Evolutionary conservation across 2,329 filamentous ascomycete species (phyloP).

Genomic region (Aspergillus fructus): DNA sequence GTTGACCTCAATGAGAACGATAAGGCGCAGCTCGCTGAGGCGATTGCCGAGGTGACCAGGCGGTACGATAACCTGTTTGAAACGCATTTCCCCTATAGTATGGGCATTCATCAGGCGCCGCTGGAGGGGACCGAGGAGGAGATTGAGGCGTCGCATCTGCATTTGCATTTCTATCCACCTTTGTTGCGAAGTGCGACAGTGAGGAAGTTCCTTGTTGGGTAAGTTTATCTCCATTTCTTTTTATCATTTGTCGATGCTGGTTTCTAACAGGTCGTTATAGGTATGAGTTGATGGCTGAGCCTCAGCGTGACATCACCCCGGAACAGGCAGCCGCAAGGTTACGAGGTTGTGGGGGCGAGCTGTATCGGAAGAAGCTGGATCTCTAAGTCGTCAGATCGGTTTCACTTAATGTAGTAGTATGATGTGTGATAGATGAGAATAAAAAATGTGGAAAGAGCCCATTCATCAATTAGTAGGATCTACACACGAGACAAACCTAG

Average conservation of each 20-base stretch:
- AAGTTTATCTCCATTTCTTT: slow-evolving; percentile 22
- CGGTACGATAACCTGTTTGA: slow-evolving; percentile 97
- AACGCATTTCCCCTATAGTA: slow-evolving; percentile 95
- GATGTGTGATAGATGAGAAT: neutral
- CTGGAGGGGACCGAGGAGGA: slow-evolving; percentile 79
- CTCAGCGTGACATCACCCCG: slow-evolving; percentile 96
- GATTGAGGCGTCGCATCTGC: slow-evolving; percentile 83
- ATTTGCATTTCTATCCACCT: slow-evolving; percentile 97
- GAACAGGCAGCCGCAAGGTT: slow-evolving; percentile 86
- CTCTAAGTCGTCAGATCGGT: neutral
- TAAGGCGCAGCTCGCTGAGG: slow-evolving; percentile 72
- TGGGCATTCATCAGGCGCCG: slow-evolving; percentile 93
- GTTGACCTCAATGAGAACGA: slow-evolving; percentile 76
- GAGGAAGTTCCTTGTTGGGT: slow-evolving; percentile 90
- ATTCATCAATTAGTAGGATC: neutral
- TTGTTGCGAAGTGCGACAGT: slow-evolving; percentile 89
- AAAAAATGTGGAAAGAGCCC: neutral
- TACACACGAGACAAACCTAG: neutral
- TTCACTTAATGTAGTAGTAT: slow-evolving; percentile 1
- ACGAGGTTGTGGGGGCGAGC: slow-evolving; percentile 71
- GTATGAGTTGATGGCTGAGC: slow-evolving; percentile 94
- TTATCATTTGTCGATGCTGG: neutral
- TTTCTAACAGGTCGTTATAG: slow-evolving; percentile 28
- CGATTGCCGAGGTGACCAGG: slow-evolving; percentile 82
- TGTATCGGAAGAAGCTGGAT: slow-evolving; percentile 69